Conservation (phyloP, 2,329 filamentous ascomycete genomes). For the Diaporthe citrichinensis region DNA sequence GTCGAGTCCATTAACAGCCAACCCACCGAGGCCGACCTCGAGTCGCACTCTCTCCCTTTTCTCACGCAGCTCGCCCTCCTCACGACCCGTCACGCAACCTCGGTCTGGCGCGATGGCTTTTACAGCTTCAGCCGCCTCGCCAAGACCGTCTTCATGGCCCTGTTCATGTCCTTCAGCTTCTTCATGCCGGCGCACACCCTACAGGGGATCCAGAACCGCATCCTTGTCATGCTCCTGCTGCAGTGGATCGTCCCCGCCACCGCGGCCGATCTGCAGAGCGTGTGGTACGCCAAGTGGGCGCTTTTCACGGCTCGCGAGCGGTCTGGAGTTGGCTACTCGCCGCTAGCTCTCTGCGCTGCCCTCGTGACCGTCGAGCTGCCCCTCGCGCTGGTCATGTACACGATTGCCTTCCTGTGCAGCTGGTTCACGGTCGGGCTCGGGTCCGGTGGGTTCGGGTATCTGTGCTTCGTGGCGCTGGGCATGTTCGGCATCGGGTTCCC, state of each 20-base stretch:
- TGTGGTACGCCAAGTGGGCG: conserved; percentile 76
- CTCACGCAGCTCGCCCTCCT: conserved; percentile 2
- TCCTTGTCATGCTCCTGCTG: conserved; percentile 79
- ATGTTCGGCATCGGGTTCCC: conserved; percentile 11
- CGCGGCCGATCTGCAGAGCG: conserved; percentile 77
- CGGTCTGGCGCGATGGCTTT: conserved; percentile 6
- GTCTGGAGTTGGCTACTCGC: conserved; percentile 72
- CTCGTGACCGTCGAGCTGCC: neutral
- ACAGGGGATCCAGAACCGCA: conserved; percentile 77
- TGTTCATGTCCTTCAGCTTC: conserved; percentile 78
- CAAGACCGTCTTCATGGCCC: conserved; percentile 1
- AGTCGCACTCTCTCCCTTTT: neutral
- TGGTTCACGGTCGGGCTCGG: conserved; percentile 1
- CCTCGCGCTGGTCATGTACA: neutral
- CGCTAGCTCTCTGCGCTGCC: neutral
- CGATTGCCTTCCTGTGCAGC: neutral
- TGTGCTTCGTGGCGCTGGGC: conserved; percentile 4
- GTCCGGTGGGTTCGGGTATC: neutral
- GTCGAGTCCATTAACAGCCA: neutral
- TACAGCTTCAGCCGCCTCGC: conserved; percentile 6
- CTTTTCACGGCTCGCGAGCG: conserved; percentile 79
- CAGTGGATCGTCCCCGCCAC: conserved; percentile 76
- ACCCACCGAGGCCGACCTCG: neutral
- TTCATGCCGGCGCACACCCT: conserved; percentile 67
- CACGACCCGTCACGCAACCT: neutral